Evolutionary conservation across 441 rosid genomes (phyloP).

Genomic region (Jatropha podagrica): DNA sequence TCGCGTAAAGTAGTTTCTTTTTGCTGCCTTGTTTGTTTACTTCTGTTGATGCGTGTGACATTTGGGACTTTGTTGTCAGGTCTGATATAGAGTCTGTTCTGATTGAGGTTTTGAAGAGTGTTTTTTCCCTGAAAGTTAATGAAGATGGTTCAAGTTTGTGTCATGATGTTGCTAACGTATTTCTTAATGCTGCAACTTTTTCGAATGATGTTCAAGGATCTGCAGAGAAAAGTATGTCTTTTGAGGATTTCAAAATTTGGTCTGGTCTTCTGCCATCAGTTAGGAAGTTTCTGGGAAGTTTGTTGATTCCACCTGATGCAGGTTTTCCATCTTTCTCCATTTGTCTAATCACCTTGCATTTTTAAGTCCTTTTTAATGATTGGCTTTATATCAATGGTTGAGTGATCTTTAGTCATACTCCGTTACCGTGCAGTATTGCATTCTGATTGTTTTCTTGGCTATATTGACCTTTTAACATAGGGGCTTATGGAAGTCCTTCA

Average conservation of each 20-base stretch:
- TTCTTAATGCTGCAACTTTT: slow-evolving; percentile 63
- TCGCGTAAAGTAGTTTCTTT: not conserved
- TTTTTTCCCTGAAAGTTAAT: slow-evolving; percentile 38
- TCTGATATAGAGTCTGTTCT: slow-evolving; percentile 61
- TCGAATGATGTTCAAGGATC: slow-evolving; percentile 42
- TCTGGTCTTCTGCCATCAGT: slow-evolving; percentile 57
- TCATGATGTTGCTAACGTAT: slow-evolving; percentile 40
- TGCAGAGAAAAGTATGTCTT: slow-evolving; percentile 58
- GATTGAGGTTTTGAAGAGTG: slow-evolving; percentile 42
- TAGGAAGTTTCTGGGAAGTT: slow-evolving; percentile 84
- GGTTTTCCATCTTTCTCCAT: slow-evolving; percentile 39
- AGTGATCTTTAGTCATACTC: not conserved
- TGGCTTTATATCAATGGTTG: not conserved
- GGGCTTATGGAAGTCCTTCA: not conserved
- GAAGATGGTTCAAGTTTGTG: slow-evolving; percentile 34
- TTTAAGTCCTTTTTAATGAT: not conserved
- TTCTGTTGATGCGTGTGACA: slow-evolving; percentile 12
- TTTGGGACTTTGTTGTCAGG: slow-evolving; percentile 44
- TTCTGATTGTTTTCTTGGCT: not conserved
- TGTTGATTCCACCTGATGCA: slow-evolving; percentile 60
- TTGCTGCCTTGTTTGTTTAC: not conserved
- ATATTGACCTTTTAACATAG: not conserved
- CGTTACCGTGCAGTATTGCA: not conserved
- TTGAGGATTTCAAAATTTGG: slow-evolving; percentile 79
- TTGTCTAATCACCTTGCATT: not conserved